Conservation (phyloP, 768 basidiomycete species). For the Serendipita indica region DNA sequence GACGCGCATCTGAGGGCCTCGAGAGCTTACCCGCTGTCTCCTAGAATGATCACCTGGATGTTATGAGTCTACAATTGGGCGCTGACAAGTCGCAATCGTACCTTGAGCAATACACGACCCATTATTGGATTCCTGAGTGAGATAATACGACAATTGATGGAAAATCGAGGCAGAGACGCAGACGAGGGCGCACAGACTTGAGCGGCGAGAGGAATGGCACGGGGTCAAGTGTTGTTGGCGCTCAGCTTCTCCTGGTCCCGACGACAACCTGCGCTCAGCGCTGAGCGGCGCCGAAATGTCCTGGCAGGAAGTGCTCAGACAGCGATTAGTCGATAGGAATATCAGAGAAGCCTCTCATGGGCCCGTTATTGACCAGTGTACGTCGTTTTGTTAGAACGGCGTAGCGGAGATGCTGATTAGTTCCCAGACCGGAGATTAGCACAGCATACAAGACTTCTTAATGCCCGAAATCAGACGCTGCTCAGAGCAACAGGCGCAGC, state of each 20-base stretch:
- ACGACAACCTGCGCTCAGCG: background rate
- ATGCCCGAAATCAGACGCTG: conserved; percentile 81
- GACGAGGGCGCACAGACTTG: background rate
- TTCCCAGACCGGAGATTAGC: conserved; percentile 72
- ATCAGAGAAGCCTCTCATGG: conserved; percentile 66
- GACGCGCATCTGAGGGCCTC: conserved; percentile 7
- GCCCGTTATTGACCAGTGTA: conserved; percentile 86
- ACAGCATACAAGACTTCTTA: conserved; percentile 80
- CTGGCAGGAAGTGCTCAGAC: conserved; percentile 72
- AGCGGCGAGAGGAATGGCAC: background rate
- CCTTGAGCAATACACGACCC: conserved; percentile 83
- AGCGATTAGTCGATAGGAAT: conserved; percentile 72
- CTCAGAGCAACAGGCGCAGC: conserved; percentile 70
- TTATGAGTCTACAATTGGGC: conserved; percentile 10
- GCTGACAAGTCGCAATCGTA: too few species aligned
- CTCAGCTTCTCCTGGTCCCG: background rate
- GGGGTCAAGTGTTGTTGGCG: background rate
- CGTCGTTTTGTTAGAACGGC: conserved; percentile 20
- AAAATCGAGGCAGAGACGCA: background rate
- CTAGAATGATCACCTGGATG: conserved; percentile 88
- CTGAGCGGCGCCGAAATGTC: conserved; percentile 58
- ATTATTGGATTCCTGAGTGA: conserved; percentile 26
- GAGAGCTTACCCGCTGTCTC: conserved; percentile 80
- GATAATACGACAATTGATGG: background rate
- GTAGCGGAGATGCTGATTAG: conserved; percentile 4